Percentiles rank a stretch among this genome's conserved stretches.
phyloP scores from a whole-genome alignment of 257 asterid genomes.

The Nicotiana tabacum region DNA sequence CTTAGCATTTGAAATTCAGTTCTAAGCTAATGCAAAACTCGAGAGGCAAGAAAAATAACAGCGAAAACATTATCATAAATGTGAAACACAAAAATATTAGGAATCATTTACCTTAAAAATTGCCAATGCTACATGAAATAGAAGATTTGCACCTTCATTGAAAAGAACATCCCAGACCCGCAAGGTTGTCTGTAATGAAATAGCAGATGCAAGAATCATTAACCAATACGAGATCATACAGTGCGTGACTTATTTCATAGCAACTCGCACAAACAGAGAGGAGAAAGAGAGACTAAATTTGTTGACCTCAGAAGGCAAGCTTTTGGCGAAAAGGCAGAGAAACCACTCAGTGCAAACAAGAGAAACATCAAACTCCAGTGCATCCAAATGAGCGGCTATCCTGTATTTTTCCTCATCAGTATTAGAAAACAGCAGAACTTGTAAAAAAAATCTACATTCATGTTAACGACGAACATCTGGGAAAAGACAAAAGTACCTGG shows the following conservation, averaged over 20 bases:
- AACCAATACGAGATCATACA: background rate
- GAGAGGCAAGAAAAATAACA: background rate
- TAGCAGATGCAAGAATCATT: slow-evolving; percentile 9
- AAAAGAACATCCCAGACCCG: slow-evolving; percentile 97
- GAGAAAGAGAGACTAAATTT: background rate
- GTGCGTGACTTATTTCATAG: background rate
- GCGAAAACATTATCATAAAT: background rate
- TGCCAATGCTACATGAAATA: slow-evolving; percentile 83
- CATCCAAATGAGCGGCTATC: slow-evolving; percentile 79
- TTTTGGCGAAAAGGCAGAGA: slow-evolving; percentile 86
- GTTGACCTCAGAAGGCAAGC: slow-evolving; percentile 95
- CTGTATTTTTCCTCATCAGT: slow-evolving; percentile 37
- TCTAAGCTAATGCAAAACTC: background rate
- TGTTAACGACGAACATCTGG: slow-evolving; percentile 5
- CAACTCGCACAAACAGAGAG: background rate
- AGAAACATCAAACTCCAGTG: slow-evolving; percentile 92
- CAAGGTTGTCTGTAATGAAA: slow-evolving; percentile 70
- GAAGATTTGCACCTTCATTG: slow-evolving; percentile 91
- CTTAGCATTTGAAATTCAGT: background rate
- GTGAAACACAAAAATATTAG: background rate
- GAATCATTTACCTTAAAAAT: slow-evolving; percentile 60
- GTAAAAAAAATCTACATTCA: background rate
- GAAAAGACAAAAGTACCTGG: slow-evolving; percentile 45
- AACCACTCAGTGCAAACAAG: slow-evolving; percentile 99
- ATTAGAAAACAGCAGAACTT: background rate